Percentiles rank a stretch among this genome's conserved stretches.
Conservation (phyloP, 371 early-diverging fungal species). For the Mucor plumbeus region DNA sequence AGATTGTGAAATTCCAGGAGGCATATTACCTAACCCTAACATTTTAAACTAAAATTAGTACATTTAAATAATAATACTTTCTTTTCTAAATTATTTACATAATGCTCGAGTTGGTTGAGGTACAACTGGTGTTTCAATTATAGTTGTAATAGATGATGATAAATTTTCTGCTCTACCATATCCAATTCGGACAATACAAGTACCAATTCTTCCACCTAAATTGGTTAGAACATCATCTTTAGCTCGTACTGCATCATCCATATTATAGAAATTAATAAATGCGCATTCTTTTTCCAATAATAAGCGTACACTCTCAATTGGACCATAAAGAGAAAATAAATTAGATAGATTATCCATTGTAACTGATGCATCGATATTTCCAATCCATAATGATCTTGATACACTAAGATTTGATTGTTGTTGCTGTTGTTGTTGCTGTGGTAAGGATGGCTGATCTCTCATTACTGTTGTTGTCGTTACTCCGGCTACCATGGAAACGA, state of each 20-base stretch:
- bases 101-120: conserved; percentile 50
- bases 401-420: conserved; percentile 36
- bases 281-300: conserved; percentile 97
- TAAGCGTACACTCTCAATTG: conserved; percentile 90
- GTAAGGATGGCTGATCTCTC: background rate
- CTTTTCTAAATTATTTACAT: conserved; percentile 33
- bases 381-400: conserved; percentile 93
- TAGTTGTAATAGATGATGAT: conserved; percentile 24
- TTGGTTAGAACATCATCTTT: conserved; percentile 82
- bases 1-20: conserved; percentile 75
- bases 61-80: background rate
- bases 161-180: conserved; percentile 85
- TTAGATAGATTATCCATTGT: conserved; percentile 76
- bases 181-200: conserved; percentile 83
- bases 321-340: conserved; percentile 85
- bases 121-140: conserved; percentile 16
- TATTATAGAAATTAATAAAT: conserved; percentile 86
- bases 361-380: conserved; percentile 87
- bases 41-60: background rate
- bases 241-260: conserved; percentile 89
- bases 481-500: background rate
- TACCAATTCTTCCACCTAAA: conserved; percentile 77
- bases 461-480: background rate
- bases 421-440: conserved; percentile 16
- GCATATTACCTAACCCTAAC: conserved; percentile 93